These are phyloP conservation scores for Lophiotrema nucula DNA, from an alignment of 495 filamentous ascomycete species.

Conservation along the genomic window DNA sequence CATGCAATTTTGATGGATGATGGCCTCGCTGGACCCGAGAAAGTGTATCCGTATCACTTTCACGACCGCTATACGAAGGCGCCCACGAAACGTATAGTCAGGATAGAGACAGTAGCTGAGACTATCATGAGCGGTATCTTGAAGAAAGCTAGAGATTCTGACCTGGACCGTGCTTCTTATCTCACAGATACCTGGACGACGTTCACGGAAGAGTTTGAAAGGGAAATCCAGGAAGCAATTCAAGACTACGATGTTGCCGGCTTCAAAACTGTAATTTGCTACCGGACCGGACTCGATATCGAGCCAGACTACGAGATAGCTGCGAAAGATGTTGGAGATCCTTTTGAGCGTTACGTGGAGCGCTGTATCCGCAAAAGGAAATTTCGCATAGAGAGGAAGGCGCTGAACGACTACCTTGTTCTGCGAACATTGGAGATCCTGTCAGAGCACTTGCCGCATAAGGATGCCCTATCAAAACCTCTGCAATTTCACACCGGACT, in stretches of 20 bases:
- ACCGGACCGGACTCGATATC: constrained; percentile 72
- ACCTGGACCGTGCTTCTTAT: constrained; percentile 33
- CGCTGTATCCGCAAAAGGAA: constrained; percentile 35
- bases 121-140: constrained; percentile 55
- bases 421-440: constrained; percentile 49
- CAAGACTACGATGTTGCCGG: constrained; percentile 68
- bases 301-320: constrained; percentile 33
- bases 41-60: constrained; percentile 63
- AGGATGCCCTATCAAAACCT: constrained; percentile 54
- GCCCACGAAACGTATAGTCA: constrained; percentile 72
- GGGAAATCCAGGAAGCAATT: constrained; percentile 53
- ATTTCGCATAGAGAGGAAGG: constrained; percentile 61
- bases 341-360: constrained; percentile 36
- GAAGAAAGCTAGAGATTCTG: constrained; percentile 29
- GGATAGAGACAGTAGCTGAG: constrained; percentile 76
- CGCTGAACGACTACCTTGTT: constrained; percentile 66
- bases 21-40: constrained; percentile 57
- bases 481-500: constrained; percentile 86
- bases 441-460: constrained; percentile 36
- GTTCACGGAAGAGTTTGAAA: constrained; percentile 49
- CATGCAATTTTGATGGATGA: constrained; percentile 79
- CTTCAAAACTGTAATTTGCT: constrained; percentile 86
- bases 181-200: constrained; percentile 36
- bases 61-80: constrained; percentile 65
- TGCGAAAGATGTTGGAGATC: constrained; percentile 22